Evolutionary conservation across 495 filamentous ascomycete genomes (phyloP).

Genomic region (Letharia columbiana): DNA sequence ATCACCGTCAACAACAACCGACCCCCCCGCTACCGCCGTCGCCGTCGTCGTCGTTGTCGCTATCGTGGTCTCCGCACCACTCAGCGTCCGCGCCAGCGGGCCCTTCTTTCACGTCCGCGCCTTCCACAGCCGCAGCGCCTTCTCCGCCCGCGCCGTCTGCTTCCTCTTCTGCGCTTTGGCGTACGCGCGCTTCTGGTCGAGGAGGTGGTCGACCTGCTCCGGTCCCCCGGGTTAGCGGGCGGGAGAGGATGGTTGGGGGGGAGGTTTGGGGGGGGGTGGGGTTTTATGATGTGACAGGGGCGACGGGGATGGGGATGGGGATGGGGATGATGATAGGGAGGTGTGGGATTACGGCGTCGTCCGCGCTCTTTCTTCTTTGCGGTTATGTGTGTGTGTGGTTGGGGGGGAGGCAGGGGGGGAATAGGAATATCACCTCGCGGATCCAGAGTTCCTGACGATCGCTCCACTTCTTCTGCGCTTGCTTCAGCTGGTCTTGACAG

Average conservation of each 20-base stretch:
- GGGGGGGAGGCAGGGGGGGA: too few species aligned
- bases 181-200: constrained; percentile 13
- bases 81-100: neutral
- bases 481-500: constrained; percentile 17
- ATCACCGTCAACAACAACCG: too few species aligned
- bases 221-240: neutral
- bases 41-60: neutral
- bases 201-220: constrained; percentile 18
- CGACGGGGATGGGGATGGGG: neutral
- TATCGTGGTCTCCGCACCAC: neutral
- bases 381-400: neutral
- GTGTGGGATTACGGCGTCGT: neutral
- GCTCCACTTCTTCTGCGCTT: constrained; percentile 21
- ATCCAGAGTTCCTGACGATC: constrained; percentile 25
- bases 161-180: constrained; percentile 18
- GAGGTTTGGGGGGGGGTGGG: neutral
- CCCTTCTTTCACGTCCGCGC: neutral
- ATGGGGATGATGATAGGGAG: too few species aligned
- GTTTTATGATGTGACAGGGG: neutral
- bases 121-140: neutral
- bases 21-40: too few species aligned
- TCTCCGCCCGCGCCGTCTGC: neutral
- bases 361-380: too few species aligned
- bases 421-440: constrained; percentile 19
- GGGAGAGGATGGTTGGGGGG: neutral